Evolutionary conservation across 225 moss, liverwort and hornwort species (phyloP).

Genomic region (Physcomitrium patens): DNA sequence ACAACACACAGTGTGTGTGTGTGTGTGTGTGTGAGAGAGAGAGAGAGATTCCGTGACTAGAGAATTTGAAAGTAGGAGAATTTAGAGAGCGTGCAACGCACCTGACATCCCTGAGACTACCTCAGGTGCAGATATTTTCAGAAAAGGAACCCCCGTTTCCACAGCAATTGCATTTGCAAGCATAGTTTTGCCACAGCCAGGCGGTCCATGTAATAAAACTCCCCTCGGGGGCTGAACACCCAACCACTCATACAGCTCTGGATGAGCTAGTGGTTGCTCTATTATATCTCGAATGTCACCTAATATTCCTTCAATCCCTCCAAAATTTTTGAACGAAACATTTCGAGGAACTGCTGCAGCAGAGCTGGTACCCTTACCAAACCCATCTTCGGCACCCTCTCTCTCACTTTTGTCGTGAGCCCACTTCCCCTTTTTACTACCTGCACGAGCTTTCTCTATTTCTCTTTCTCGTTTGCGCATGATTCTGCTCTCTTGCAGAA

Average conservation of each 20-base stretch:
- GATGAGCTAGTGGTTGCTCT: slow-evolving; percentile 81
- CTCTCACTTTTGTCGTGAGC: slow-evolving; percentile 44
- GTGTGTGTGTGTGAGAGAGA: too few species aligned
- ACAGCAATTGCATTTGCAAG: slow-evolving; percentile 95
- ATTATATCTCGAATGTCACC: slow-evolving; percentile 77
- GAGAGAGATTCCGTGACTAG: not conserved
- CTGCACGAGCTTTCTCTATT: slow-evolving; percentile 38
- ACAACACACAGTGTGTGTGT: too few species aligned
- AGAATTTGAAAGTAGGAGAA: not conserved
- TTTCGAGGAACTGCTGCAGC: slow-evolving; percentile 61
- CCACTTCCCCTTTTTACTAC: slow-evolving; percentile 63
- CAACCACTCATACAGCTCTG: slow-evolving; percentile 76
- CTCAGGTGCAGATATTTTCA: slow-evolving; percentile 96
- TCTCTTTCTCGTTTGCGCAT: slow-evolving; percentile 53
- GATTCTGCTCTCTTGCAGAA: slow-evolving; percentile 41
- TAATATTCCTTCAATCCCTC: slow-evolving; percentile 83
- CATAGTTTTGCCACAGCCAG: slow-evolving; percentile 98
- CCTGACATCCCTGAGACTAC: slow-evolving; percentile 99
- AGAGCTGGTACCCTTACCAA: slow-evolving; percentile 41
- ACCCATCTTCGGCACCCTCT: slow-evolving; percentile 42
- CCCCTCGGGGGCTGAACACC: slow-evolving; percentile 86
- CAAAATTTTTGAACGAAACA: slow-evolving; percentile 82
- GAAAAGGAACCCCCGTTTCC: slow-evolving; percentile 84
- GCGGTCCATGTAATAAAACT: slow-evolving; percentile 89
- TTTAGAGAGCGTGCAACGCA: slow-evolving; percentile 32